Percentiles rank a stretch among this genome's conserved stretches.
These are phyloP conservation scores for Curvularia eragrostidis DNA, from an alignment of 2,329 filamentous ascomycete genomes.

Conservation along the genomic window DNA sequence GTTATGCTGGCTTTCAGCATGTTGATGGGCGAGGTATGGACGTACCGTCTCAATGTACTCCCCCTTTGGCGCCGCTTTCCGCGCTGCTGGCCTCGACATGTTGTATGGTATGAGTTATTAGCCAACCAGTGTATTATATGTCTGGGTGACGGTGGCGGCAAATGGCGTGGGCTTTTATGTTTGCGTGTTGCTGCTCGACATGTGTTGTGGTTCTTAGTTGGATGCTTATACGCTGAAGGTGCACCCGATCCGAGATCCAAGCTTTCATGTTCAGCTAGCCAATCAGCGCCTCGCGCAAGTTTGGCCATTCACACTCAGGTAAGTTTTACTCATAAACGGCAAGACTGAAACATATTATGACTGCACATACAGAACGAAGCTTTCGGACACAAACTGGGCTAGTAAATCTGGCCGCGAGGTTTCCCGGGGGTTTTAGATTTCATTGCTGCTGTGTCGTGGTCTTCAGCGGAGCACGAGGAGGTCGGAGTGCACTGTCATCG, in stretches of 20 bases:
- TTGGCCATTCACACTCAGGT: neutral
- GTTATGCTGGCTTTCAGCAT: neutral
- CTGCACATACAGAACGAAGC: neutral
- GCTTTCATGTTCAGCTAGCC: conserved; percentile 1
- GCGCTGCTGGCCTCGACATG: conserved; percentile 56
- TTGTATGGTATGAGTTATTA: neutral
- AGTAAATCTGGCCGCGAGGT: neutral
- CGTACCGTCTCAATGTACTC: conserved; percentile 96
- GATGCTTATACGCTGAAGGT: conserved; percentile 9
- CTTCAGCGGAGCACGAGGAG: too few relatives aligned
- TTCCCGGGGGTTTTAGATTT: neutral
- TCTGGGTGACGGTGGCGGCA: neutral
- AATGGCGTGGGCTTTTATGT: neutral
- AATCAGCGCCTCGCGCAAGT: conserved; percentile 7
- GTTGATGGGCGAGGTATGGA: conserved; percentile 11
- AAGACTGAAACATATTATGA: neutral
- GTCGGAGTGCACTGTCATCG: neutral
- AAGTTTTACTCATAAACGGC: neutral
- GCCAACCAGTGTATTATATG: neutral
- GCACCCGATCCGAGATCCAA: conserved; percentile 5
- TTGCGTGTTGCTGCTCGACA: conserved; percentile 1
- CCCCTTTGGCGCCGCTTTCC: conserved; percentile 71
- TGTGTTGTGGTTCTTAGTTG: neutral
- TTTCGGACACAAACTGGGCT: neutral
- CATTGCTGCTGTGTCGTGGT: neutral